phyloP scores from a whole-genome alignment of 345 rosid species.

The Syzygium aromaticum region DNA sequence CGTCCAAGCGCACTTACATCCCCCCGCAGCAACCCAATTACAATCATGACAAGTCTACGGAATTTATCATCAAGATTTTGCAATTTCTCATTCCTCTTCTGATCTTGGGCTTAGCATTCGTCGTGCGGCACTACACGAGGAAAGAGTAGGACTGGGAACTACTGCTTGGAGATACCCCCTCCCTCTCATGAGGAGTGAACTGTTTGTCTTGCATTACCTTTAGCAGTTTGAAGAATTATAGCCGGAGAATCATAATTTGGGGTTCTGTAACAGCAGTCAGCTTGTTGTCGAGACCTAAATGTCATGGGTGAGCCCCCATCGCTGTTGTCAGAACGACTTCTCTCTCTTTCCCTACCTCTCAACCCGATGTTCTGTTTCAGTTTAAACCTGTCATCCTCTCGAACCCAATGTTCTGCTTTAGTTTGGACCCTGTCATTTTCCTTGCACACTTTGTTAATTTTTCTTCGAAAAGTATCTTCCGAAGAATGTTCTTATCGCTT shows the following conservation, averaged over 20 bases:
- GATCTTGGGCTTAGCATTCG: slow-evolving; percentile 75
- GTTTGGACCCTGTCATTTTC: background rate
- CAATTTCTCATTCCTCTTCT: slow-evolving; percentile 85
- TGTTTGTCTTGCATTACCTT: background rate
- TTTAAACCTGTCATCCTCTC: background rate
- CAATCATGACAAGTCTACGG: slow-evolving; percentile 54
- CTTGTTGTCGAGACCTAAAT: background rate
- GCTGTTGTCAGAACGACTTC: background rate
- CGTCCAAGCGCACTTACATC: slow-evolving; percentile 37
- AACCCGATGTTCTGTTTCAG: background rate
- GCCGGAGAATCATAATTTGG: background rate
- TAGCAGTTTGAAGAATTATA: background rate
- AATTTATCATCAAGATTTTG: slow-evolving; percentile 64
- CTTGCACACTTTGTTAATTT: background rate
- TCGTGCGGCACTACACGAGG: slow-evolving; percentile 70
- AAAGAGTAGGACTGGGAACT: slow-evolving; percentile 38
- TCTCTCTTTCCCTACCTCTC: background rate
- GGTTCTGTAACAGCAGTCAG: background rate
- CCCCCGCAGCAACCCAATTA: slow-evolving; percentile 38
- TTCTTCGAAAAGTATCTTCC: background rate
- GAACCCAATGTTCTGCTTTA: background rate
- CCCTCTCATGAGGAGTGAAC: background rate
- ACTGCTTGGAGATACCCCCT: background rate
- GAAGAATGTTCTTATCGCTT: background rate
- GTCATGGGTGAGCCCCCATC: background rate